phyloP scores from a whole-genome alignment of 805 yeast genomes.

The Huiozyma sinensis region DNA sequence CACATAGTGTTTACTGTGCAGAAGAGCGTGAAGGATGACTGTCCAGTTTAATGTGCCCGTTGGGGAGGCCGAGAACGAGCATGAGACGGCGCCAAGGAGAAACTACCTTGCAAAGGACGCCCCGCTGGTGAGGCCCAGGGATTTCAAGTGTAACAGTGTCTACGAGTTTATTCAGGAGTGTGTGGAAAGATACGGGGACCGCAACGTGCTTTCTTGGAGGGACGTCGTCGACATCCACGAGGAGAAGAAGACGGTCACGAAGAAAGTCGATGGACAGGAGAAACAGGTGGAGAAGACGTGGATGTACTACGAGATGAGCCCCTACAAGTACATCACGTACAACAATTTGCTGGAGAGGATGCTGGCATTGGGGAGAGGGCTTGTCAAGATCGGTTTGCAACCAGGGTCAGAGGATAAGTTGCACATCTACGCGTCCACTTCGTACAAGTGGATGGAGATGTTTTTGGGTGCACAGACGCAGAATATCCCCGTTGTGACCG shows the following conservation, averaged over 20 bases:
- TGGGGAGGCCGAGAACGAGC: conserved; percentile 54
- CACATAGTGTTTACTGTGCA: no score
- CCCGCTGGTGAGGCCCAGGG: conserved; percentile 50
- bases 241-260: conserved; percentile 65
- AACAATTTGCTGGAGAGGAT: conserved; percentile 42
- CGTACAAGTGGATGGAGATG: conserved; percentile 83
- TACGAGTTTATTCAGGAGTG: conserved; percentile 61
- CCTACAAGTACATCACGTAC: conserved; percentile 57
- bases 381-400: conserved; percentile 57
- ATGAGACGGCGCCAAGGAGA: conserved; percentile 80
- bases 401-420: conserved; percentile 52
- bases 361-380: conserved; percentile 59
- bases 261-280: conserved; percentile 68
- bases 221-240: conserved; percentile 59
- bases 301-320: conserved; percentile 71
- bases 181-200: conserved; percentile 42
- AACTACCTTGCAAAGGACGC: conserved; percentile 35
- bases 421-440: conserved; percentile 82
- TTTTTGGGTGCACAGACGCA: conserved; percentile 72
- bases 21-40: conserved; percentile 7
- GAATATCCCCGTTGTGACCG: conserved; percentile 80
- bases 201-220: conserved; percentile 68
- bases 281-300: conserved; percentile 71
- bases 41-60: conserved; percentile 40
- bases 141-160: conserved; percentile 53